Base-by-base conservation (phyloP, 116 monocot genomes). In the Posidonia oceanica region DNA sequence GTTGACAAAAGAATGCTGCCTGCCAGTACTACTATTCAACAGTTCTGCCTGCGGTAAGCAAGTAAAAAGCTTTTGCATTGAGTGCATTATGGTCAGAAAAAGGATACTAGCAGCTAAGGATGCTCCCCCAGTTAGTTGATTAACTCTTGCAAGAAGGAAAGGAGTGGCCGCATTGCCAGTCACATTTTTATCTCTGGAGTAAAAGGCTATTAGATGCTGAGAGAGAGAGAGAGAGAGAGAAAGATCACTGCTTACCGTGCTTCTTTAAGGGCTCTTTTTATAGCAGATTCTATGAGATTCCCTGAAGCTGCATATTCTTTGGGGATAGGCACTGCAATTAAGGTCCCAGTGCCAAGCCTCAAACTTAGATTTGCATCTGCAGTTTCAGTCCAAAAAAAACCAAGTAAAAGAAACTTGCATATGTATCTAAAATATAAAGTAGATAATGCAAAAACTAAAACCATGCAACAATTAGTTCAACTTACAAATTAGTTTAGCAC, bases 31-130 rank as follows among this genome's bases (percentile, higher is more conserved):
- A 48, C 7, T 48, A 48, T 48, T 48, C 48, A 48, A 48, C 48
- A 48, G 8, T 48, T 29, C 29, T 48, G 48, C 7, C 48, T 7
- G 48, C 8, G 12, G 7, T 48, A 48, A 48, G 48, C 11, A 48
- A 48, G 7, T 48, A 48, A 48, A 12, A 48, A 48, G 48, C 48
- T 48, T 48, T 12, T 48, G 7, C 48, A 48, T 48, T 48, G 48
- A 7, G 12, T 48, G 48, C 48, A 48, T 48, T 48, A 1, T 48
- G 12, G 11, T 10, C 29, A 29, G 29, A 54, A 75, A 17, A 69
- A 91, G 89, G 97, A 97, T 97, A 92, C 97, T 97, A 59, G 97
- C 89, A 75, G 71, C 68, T 66, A 97, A 77, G n/a, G 92, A 92
- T 70, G 83, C 92, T 68, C 97, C 92, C 52, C 76, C 80, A 73